These are phyloP conservation scores for Musa troglodytarum DNA, from an alignment of 176 grass and related monocot species.

Conservation along the genomic window DNA sequence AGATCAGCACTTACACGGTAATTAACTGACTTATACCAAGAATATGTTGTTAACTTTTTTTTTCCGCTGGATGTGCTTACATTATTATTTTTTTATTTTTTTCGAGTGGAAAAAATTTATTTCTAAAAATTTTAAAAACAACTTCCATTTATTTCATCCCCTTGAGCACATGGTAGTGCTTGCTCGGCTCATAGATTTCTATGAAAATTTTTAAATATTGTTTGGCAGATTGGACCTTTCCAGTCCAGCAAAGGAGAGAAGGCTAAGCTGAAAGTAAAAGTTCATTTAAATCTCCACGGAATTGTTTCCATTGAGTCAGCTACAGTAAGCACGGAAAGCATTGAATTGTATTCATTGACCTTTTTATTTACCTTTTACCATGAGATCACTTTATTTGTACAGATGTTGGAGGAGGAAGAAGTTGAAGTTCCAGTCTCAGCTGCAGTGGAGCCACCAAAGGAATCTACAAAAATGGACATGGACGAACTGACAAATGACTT, in stretches of 20 bases:
- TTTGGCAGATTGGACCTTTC: conserved; percentile 76
- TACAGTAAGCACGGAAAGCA: conserved; percentile 42
- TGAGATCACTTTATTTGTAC: not conserved
- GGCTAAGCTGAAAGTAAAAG: conserved; percentile 68
- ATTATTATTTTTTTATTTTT: too few species aligned
- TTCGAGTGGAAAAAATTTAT: too few species aligned
- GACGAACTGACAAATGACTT: conserved; percentile 39
- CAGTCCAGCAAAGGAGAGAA: conserved; percentile 35
- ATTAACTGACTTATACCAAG: not conserved
- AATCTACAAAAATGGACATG: conserved; percentile 59
- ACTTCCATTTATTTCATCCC: too few species aligned
- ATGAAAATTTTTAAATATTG: conserved; percentile 14
- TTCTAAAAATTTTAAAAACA: too few species aligned
- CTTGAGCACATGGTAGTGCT: too few species aligned
- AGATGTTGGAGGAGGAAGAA: conserved; percentile 92
- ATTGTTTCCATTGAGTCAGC: conserved; percentile 78
- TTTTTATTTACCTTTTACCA: not conserved
- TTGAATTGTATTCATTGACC: not conserved
- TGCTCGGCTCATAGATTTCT: not conserved
- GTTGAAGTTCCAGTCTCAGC: conserved; percentile 54
- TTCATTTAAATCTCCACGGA: conserved; percentile 86
- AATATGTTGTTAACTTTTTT: not conserved
- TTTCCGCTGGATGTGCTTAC: too few species aligned
- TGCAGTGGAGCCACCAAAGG: conserved; percentile 34
- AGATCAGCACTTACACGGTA: conserved; percentile 73